Evolutionary conservation across 805 yeast genomes (phyloP).

Genomic region (Candida boleticola): DNA sequence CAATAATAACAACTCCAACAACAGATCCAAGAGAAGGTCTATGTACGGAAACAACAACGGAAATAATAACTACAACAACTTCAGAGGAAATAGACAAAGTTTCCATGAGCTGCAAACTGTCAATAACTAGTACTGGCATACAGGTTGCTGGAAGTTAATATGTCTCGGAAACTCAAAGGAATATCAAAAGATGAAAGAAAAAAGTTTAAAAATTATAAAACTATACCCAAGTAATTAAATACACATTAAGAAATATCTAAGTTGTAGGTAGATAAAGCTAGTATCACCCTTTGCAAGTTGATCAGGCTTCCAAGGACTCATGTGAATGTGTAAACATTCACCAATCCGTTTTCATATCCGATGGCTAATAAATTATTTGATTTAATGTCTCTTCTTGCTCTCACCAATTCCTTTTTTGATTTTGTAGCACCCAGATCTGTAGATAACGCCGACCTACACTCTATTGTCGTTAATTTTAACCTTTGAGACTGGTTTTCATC

Average conservation of each 20-base stretch:
- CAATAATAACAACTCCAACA: slow-evolving; percentile 12
- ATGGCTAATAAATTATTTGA: slow-evolving; percentile 35
- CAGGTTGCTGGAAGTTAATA: too few relatives aligned
- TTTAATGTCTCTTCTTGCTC: slow-evolving; percentile 10
- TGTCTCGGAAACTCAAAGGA: too few relatives aligned
- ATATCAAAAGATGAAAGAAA: too few relatives aligned
- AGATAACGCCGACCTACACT: slow-evolving; percentile 2
- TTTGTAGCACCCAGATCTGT: neutral
- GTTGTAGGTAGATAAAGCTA: too few relatives aligned
- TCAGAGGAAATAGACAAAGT: slow-evolving; percentile 9
- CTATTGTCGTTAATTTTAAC: slow-evolving; percentile 8
- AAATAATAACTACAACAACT: slow-evolving; percentile 4
- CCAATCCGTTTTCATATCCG: slow-evolving; percentile 57
- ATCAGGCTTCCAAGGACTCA: too few relatives aligned
- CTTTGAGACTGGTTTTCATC: slow-evolving; percentile 5
- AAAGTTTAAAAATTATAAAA: too few relatives aligned
- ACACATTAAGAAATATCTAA: too few relatives aligned
- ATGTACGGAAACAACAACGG: slow-evolving; percentile 20
- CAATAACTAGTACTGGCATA: too few relatives aligned
- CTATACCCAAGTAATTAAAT: too few relatives aligned
- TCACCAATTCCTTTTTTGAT: slow-evolving; percentile 1
- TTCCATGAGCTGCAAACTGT: slow-evolving; percentile 9
- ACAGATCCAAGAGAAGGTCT: slow-evolving; percentile 29
- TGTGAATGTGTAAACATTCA: slow-evolving; percentile 31
- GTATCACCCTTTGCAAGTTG: too few relatives aligned